Base-by-base conservation (phyloP, 805 yeast genomes). In the Teunomyces lycoperdinae region DNA sequence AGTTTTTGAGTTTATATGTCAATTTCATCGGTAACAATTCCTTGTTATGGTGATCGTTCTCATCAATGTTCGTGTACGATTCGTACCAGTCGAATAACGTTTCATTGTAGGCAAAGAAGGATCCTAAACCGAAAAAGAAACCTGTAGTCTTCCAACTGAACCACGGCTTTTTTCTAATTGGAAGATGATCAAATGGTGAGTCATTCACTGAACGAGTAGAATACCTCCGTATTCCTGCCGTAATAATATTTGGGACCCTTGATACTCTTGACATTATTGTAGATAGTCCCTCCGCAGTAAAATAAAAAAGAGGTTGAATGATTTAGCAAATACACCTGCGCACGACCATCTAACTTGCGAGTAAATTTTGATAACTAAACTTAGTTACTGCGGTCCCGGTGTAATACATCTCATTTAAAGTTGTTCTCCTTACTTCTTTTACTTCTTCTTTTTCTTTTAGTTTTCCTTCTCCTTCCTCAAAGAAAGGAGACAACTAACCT, bases 1-100 rank as follows among this genome's bases (percentile, higher is more conserved):
- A 62, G 3, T 67, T 57, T 30, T 74, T 69, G 41, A 85, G 61
- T 50, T 82, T 67, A 24, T 64, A 62, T 51, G 79, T 81, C 43
- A 88, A 62, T 28, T 66, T 66, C 31, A 69, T 52, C 0, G 72
- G 68, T 13, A 64, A 54, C 14, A 69, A 48, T 2, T 58, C 62
- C 27, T 55, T 58, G 17, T 54, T 55, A 34, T 57, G 62, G 17
- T 54, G 57, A 5, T 46, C 56, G 5, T 48, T 50, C 10, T 57
- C 66, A 6, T 50, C 57, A 1, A 57, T 54, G 31, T 54, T 53
- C 0, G 61, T 58, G 29, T 60, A 63, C 1, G 60, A 54, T 30
- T 64, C 63, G 30, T 68, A 62, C 27, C 68, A 47, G 20, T 69
- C 61, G 44, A 66, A 64, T 3, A 70, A 41, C 5, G 72, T 67